Evolutionary conservation across 2,329 filamentous ascomycete species (phyloP).

Genomic region (Thielaviopsis cerberus): DNA sequence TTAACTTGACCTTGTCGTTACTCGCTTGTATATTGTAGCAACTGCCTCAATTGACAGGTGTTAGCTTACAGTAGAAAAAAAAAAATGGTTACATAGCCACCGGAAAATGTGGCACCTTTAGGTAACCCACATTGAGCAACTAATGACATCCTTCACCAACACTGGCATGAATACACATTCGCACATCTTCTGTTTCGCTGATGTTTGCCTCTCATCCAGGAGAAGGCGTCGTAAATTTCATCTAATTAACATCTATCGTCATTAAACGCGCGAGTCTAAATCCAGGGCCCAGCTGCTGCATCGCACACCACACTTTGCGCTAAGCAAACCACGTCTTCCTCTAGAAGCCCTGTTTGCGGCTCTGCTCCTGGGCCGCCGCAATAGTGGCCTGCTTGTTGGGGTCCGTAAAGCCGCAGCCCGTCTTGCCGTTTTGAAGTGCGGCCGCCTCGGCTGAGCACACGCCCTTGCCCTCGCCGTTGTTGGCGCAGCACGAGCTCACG

Average conservation of each 20-base stretch:
- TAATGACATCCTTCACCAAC: neutral
- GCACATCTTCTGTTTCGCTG: too few relatives aligned
- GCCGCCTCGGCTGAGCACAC: slow-evolving; percentile 18
- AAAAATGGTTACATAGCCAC: neutral
- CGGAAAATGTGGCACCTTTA: neutral
- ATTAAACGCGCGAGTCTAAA: neutral
- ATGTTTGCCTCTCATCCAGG: neutral
- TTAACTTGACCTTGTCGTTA: neutral
- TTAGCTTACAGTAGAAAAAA: neutral
- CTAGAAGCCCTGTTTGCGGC: slow-evolving; percentile 12
- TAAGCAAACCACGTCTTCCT: too few relatives aligned
- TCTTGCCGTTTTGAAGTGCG: slow-evolving; percentile 18
- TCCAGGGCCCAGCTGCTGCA: neutral
- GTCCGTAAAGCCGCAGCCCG: slow-evolving; percentile 19
- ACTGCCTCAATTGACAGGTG: slow-evolving; percentile 5
- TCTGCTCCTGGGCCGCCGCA: slow-evolving; percentile 11
- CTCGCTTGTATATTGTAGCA: too few relatives aligned
- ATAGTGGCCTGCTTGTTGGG: slow-evolving; percentile 10
- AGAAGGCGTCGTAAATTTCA: neutral
- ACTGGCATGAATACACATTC: too few relatives aligned
- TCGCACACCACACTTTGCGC: neutral
- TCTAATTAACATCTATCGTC: neutral
- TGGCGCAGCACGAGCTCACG: slow-evolving; percentile 17
- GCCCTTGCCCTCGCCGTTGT: slow-evolving; percentile 14
- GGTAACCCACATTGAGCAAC: slow-evolving; percentile 1